These are phyloP conservation scores for Violaceomyces palustris DNA, from an alignment of 1,284 basidiomycete species.

Conservation along the genomic window DNA sequence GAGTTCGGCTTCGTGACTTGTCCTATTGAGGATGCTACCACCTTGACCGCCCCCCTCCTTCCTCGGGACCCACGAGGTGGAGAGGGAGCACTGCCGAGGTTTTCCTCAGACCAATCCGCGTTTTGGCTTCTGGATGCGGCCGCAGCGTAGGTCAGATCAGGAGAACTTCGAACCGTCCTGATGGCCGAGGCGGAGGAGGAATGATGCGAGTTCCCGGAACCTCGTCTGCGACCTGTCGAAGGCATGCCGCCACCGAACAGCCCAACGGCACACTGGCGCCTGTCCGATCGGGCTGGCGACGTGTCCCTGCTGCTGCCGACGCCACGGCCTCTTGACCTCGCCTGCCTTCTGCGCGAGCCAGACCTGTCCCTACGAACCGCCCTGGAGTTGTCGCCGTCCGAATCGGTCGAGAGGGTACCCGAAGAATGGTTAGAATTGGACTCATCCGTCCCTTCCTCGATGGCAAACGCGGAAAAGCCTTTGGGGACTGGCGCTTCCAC, in stretches of 20 bases:
- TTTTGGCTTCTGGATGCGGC: constrained; percentile 4
- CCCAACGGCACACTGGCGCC: constrained; percentile 35
- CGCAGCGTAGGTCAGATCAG: constrained; percentile 24
- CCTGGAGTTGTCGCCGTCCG: constrained; percentile 3
- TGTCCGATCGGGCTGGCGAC: constrained; percentile 15
- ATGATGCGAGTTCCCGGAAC: background rate
- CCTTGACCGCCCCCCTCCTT: constrained; percentile 31
- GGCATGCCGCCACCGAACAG: constrained; percentile 26
- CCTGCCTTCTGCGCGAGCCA: background rate
- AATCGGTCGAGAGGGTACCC: constrained; percentile 1
- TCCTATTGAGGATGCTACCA: constrained; percentile 21
- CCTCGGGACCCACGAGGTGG: constrained; percentile 24
- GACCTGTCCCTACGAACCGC: background rate
- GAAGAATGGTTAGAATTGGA: background rate
- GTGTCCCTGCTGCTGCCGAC: constrained; percentile 7
- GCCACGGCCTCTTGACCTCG: background rate
- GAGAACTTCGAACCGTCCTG: constrained; percentile 27
- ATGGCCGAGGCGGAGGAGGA: constrained; percentile 5
- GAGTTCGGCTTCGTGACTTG: constrained; percentile 6
- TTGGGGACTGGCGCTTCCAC: constrained; percentile 37
- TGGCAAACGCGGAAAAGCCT: constrained; percentile 28
- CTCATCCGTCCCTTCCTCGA: constrained; percentile 7
- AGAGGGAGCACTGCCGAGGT: constrained; percentile 6
- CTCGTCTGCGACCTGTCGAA: background rate
- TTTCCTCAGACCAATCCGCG: background rate